Base-by-base conservation (phyloP, 2,329 filamentous ascomycete genomes). In the Chaetomiaceae sp. region DNA sequence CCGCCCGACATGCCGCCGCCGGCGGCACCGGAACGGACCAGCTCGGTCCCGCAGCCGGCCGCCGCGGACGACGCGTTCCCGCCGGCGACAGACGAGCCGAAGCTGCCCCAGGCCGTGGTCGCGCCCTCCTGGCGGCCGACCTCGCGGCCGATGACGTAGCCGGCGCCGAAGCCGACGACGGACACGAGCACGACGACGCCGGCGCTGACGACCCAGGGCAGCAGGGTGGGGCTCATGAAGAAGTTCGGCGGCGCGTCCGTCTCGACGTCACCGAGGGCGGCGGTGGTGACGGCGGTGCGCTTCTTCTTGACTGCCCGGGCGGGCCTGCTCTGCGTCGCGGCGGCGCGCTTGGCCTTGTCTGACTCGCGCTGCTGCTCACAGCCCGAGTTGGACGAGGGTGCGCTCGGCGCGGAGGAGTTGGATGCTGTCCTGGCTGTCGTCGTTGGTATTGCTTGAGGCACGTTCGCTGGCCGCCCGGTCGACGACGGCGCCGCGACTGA, bases 171-270 rank as follows among this genome's bases (percentile, higher is more conserved):
- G 2, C 81, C 81, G 27, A 85, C 80, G 1, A 83, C 81, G 7
- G 78, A 81, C 3, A 85, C 76, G 10, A 86, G 69, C 8, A 85
- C 79, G 2, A 85, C 77, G 1, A 84, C 81, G 15, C 82, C 81
- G 7, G 81, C 81, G 47, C 77, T 79, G 44, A 84, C 72, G 6
- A 81, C 78, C 78, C 80, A 84, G 0, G 80, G 79, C 40, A 83
- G 61, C 7, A 83, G 63, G 1, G 79, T 82, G 27, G 79, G 79
- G 41, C 74, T 79, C 42, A 83, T 59, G 2, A 69, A 42, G 45
- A 47, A 41, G 22, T 24, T 33, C 59, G 7, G 63, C 55, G 8
- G 61, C 56, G 2, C 62, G 65, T 6, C 63, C 63, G 24, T 69
- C 67, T 4, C 65, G 6, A 63, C 63, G 24, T 68, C 67, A 6